Conservation (phyloP, 768 basidiomycete genomes). For the Austroboletus eburneus region DNA sequence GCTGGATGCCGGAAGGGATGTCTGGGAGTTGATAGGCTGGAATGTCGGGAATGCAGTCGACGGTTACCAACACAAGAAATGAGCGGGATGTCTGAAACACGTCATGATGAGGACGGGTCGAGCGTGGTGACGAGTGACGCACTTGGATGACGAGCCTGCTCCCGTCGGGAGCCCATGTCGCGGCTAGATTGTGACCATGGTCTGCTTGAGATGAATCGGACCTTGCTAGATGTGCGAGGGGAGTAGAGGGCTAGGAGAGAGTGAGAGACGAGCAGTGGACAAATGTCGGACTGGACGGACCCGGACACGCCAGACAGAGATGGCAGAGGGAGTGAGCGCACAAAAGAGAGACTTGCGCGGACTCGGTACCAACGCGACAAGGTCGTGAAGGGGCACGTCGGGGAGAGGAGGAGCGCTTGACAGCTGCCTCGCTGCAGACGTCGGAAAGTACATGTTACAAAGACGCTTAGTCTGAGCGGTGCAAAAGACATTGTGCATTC, state of each 20-base stretch:
- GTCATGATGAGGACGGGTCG: background rate
- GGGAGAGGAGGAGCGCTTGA: slow-evolving; percentile 68
- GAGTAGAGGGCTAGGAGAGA: slow-evolving; percentile 56
- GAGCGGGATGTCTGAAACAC: slow-evolving; percentile 67
- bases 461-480: no score
- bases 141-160: slow-evolving; percentile 78
- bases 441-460: slow-evolving; percentile 76
- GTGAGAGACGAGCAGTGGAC: background rate
- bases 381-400: slow-evolving; percentile 52
- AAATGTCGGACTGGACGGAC: slow-evolving; percentile 40
- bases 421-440: slow-evolving; percentile 69
- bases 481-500: slow-evolving; percentile 4
- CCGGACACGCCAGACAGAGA: slow-evolving; percentile 79
- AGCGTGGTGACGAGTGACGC: slow-evolving; percentile 21
- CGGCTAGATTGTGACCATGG: slow-evolving; percentile 76
- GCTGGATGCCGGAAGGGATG: slow-evolving; percentile 44
- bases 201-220: slow-evolving; percentile 72
- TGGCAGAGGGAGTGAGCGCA: slow-evolving; percentile 62
- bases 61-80: slow-evolving; percentile 69
- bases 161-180: slow-evolving; percentile 83
- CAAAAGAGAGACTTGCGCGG: slow-evolving; percentile 78
- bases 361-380: slow-evolving; percentile 58
- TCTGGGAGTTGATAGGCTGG: slow-evolving; percentile 54
- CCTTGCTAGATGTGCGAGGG: slow-evolving; percentile 69
- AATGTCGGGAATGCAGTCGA: slow-evolving; percentile 54